phyloP scores from a whole-genome alignment of 306 rosid species.

The Astragalus membranaceus region DNA sequence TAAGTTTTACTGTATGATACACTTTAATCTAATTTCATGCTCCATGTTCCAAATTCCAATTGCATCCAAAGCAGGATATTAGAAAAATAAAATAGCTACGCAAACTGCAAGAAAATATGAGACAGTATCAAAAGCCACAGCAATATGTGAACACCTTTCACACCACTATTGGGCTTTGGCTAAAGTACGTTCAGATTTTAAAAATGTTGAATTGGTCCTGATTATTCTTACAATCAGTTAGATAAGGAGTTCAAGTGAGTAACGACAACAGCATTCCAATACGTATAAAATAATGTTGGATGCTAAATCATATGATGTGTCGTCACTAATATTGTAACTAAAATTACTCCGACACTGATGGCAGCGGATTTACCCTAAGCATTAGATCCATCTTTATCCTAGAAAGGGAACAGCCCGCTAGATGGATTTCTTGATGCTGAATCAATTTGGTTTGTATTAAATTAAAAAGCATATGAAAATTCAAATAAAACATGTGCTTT shows the following conservation, averaged over 20 bases:
- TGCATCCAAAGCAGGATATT: slow-evolving; percentile 2
- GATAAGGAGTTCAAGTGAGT: not conserved
- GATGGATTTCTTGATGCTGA: not conserved
- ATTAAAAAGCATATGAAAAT: not conserved
- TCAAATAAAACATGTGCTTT: not conserved
- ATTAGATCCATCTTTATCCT: not conserved
- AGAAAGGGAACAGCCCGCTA: not conserved
- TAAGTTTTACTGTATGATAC: not conserved
- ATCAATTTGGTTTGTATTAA: not conserved
- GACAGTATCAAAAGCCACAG: not conserved
- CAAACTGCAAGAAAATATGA: not conserved
- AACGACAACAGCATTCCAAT: not conserved
- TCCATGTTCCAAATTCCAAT: not conserved
- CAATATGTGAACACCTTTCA: not conserved
- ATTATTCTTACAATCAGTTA: not conserved
- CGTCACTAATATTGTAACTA: not conserved
- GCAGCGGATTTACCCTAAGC: not conserved
- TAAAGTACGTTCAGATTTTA: not conserved
- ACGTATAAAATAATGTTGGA: not conserved
- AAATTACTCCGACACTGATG: not conserved
- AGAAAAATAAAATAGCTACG: slow-evolving; percentile 1
- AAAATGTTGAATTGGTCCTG: not conserved
- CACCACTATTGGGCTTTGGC: not conserved
- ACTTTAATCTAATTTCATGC: not conserved
- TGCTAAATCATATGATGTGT: not conserved